These are phyloP conservation scores for Triangularia setosa DNA, from an alignment of 2,329 filamentous ascomycete species.

Conservation along the genomic window DNA sequence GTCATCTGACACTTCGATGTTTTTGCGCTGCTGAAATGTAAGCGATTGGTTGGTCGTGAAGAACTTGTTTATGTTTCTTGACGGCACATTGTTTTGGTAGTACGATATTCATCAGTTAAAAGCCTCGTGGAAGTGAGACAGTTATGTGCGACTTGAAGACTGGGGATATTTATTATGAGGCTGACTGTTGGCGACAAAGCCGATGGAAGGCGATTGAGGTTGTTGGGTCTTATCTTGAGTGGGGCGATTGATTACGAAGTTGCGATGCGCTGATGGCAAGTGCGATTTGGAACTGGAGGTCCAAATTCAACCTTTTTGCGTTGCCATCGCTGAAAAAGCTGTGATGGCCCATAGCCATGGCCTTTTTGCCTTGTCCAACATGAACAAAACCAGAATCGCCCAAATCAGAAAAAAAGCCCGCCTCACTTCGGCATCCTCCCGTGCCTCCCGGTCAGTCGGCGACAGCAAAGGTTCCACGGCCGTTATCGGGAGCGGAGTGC, in stretches of 20 bases:
- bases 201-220: neutral
- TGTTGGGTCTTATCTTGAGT: neutral
- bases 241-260: neutral
- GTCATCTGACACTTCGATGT: neutral
- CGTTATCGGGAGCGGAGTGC: neutral
- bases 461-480: neutral
- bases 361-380: neutral
- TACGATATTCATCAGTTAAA: neutral
- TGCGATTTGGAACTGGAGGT: neutral
- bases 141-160: neutral
- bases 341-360: too few species aligned
- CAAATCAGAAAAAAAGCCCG: neutral
- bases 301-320: neutral
- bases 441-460: neutral
- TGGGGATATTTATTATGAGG: neutral
- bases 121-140: neutral
- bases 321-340: neutral
- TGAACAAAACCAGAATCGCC: neutral
- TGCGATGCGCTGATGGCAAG: neutral
- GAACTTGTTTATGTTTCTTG: neutral
- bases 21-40: neutral
- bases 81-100: neutral
- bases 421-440: neutral
- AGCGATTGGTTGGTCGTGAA: neutral
- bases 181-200: neutral